These are phyloP conservation scores for Tripterygium wilfordii DNA, from an alignment of 177 flowering plant species.

Conservation along the genomic window DNA sequence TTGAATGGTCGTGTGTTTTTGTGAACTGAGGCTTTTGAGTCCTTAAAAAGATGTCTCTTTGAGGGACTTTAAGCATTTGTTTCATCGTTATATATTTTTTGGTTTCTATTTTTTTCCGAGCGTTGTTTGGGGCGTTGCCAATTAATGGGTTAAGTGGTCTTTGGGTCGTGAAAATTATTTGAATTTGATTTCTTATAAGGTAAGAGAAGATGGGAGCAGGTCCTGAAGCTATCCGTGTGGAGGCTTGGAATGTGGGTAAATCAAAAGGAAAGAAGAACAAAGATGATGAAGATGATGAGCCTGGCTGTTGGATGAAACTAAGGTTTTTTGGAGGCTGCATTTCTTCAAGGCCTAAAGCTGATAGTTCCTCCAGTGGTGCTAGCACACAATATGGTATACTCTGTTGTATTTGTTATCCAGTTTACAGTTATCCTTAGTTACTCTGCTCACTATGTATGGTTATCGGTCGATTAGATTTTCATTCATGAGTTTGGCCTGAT, in stretches of 20 bases:
- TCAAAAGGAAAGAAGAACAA: conserved; percentile 33
- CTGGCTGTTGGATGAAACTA: conserved; percentile 64
- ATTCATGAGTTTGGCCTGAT: no score
- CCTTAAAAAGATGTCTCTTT: no score
- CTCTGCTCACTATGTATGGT: neutral
- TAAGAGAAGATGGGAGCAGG: conserved; percentile 39
- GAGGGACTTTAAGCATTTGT: no score
- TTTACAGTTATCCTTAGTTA: neutral
- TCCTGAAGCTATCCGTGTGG: conserved; percentile 35
- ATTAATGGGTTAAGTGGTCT: conserved; percentile 16
- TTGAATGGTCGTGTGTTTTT: no score
- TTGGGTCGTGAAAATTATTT: neutral
- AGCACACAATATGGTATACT: conserved; percentile 47
- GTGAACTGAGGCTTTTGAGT: no score
- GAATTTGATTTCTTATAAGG: neutral
- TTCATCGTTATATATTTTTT: no score
- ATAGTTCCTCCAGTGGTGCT: conserved; percentile 39
- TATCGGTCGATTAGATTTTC: neutral
- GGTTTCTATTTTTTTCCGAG: no score
- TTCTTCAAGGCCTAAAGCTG: conserved; percentile 49
- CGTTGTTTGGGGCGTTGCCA: neutral
- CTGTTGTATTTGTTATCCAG: neutral
- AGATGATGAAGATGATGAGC: conserved; percentile 16
- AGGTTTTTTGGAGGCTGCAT: conserved; percentile 52
- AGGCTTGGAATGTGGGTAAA: conserved; percentile 36